A percentile compares a stretch with the other conserved stretches of the same genome.
These are phyloP conservation scores for Scedosporium apiospermum DNA, from an alignment of 2,329 filamentous ascomycete species.

Conservation along the genomic window DNA sequence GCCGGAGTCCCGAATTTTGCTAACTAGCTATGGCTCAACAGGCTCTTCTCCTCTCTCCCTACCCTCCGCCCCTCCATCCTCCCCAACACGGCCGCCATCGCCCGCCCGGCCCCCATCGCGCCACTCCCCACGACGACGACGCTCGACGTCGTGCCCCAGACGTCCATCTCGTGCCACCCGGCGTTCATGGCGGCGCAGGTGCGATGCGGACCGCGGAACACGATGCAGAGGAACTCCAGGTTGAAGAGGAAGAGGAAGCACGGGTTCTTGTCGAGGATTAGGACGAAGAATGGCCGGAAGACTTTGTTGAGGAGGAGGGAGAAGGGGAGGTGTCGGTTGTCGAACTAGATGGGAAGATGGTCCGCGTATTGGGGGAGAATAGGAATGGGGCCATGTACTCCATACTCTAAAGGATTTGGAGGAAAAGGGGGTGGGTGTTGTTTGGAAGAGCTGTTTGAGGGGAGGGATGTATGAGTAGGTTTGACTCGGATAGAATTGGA, in stretches of 20 bases:
- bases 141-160: conserved; percentile 35
- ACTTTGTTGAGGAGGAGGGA: conserved; percentile 39
- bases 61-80: conserved; percentile 37
- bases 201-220: conserved; percentile 49
- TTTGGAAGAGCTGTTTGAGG: too few species aligned
- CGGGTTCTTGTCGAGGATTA: conserved; percentile 44
- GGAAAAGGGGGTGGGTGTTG: background rate
- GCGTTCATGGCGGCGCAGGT: conserved; percentile 41
- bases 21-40: conserved; percentile 12
- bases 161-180: conserved; percentile 41
- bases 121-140: conserved; percentile 11
- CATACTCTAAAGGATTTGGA: background rate
- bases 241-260: conserved; percentile 50
- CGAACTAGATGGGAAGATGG: conserved; percentile 12
- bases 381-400: background rate
- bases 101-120: conserved; percentile 17
- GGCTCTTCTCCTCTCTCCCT: conserved; percentile 39
- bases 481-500: background rate
- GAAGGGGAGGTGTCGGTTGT: conserved; percentile 41
- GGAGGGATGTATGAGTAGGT: conserved; percentile 1
- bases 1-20: background rate
- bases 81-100: conserved; percentile 20
- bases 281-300: conserved; percentile 41
- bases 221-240: conserved; percentile 43
- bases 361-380: background rate